These are phyloP conservation scores for Leccinum sublutescens DNA, from an alignment of 768 basidiomycete species.

Conservation along the genomic window DNA sequence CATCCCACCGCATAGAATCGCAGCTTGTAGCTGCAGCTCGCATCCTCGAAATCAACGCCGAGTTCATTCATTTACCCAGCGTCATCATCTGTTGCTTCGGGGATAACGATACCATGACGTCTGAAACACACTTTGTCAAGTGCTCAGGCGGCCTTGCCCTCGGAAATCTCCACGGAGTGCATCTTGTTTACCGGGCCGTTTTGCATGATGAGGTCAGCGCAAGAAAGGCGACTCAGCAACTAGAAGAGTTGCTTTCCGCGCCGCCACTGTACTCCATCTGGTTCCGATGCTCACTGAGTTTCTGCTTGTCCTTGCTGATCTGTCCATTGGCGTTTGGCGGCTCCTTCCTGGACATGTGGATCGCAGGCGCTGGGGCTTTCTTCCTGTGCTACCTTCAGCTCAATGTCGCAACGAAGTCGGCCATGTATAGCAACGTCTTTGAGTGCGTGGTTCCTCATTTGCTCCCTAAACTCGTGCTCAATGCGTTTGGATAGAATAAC, in stretches of 20 bases:
- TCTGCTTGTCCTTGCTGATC: conserved; percentile 71
- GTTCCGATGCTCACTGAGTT: conserved; percentile 66
- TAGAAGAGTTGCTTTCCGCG: conserved; percentile 61
- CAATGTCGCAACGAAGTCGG: conserved; percentile 68
- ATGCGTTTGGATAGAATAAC: conserved; percentile 57
- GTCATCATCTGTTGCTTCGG: conserved; percentile 88
- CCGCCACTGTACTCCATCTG: conserved; percentile 62
- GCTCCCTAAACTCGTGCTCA: conserved; percentile 7
- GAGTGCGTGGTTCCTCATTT: conserved; percentile 50
- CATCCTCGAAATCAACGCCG: conserved; percentile 87
- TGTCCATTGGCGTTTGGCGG: conserved; percentile 85
- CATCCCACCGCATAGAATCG: conserved; percentile 91
- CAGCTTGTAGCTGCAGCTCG: conserved; percentile 86
- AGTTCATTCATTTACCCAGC: conserved; percentile 83
- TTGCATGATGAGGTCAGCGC: conserved; percentile 93
- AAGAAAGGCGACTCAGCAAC: conserved; percentile 61
- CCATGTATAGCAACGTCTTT: conserved; percentile 86
- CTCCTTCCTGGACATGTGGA: conserved; percentile 81
- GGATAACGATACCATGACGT: conserved; percentile 84
- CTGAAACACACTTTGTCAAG: conserved; percentile 88
- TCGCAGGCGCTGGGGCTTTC: conserved; percentile 69
- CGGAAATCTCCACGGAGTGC: conserved; percentile 81
- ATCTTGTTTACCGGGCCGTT: conserved; percentile 80
- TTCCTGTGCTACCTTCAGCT: conserved; percentile 71
- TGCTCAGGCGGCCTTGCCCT: conserved; percentile 74